A percentile compares a stretch with the other conserved stretches of the same genome.
These are phyloP conservation scores for Diversispora epigaea DNA, from an alignment of 192 early-diverging fungal genomes.

Conservation along the genomic window DNA sequence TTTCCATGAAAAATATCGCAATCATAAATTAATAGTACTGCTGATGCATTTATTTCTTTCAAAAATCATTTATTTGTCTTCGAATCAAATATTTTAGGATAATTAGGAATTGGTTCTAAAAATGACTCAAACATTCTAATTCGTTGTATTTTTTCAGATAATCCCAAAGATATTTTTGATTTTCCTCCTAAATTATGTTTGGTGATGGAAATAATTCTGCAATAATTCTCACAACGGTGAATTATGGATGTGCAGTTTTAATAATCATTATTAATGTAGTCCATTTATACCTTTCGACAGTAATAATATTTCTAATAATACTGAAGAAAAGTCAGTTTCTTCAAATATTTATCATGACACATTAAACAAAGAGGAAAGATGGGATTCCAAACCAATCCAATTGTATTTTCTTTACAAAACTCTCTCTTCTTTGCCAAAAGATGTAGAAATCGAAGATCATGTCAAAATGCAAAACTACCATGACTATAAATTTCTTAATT, in stretches of 20 bases:
- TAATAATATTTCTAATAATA: conserved; percentile 17
- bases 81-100: conserved; percentile 67
- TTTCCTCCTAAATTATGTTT: conserved; percentile 39
- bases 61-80: conserved; percentile 45
- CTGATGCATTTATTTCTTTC: too few relatives aligned
- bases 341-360: neutral
- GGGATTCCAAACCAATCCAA: conserved; percentile 19
- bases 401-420: too few relatives aligned
- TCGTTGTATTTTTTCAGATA: conserved; percentile 10
- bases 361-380: neutral
- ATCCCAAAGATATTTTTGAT: neutral
- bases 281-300: neutral
- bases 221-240: conserved; percentile 39
- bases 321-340: conserved; percentile 2
- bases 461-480: too few relatives aligned
- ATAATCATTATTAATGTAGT: conserved; percentile 51
- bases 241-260: conserved; percentile 50
- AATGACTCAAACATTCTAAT: conserved; percentile 44
- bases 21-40: too few relatives aligned
- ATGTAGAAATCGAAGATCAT: too few relatives aligned
- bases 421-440: too few relatives aligned
- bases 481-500: too few relatives aligned
- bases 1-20: too few relatives aligned
- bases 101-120: conserved; percentile 56
- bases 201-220: conserved; percentile 74